These are phyloP conservation scores for Hygrocybe punicea DNA, from an alignment of 768 basidiomycete genomes.

Conservation along the genomic window DNA sequence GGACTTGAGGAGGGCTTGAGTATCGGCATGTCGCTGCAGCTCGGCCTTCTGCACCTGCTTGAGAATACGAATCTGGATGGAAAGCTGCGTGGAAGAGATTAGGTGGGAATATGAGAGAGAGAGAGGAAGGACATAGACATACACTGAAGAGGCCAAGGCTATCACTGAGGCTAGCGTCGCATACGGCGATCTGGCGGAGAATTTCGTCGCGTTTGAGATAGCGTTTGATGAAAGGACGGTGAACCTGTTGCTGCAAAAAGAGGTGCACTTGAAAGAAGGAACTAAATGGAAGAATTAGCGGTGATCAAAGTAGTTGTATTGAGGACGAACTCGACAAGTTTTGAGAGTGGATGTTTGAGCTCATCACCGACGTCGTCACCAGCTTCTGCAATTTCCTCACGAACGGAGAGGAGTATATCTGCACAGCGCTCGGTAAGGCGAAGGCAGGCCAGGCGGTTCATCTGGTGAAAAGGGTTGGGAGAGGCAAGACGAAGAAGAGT, in stretches of 20 bases:
- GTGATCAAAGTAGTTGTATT: not conserved
- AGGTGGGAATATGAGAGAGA: constrained; percentile 10
- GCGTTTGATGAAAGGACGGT: constrained; percentile 59
- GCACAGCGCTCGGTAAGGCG: constrained; percentile 74
- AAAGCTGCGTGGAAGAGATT: constrained; percentile 29
- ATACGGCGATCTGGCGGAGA: constrained; percentile 44
- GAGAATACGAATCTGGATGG: constrained; percentile 53
- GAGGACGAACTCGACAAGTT: constrained; percentile 48
- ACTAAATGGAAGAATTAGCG: constrained; percentile 15
- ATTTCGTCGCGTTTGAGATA: constrained; percentile 63
- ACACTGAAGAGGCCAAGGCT: constrained; percentile 52
- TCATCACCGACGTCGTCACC: constrained; percentile 49
- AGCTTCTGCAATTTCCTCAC: constrained; percentile 58
- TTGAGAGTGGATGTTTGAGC: constrained; percentile 48
- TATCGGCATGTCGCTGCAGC: constrained; percentile 28
- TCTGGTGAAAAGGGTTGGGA: constrained; percentile 38
- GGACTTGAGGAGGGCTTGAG: constrained; percentile 34
- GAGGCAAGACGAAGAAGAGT: not conserved
- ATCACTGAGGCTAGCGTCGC: constrained; percentile 52
- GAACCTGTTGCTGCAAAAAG: constrained; percentile 49
- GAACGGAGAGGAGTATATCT: constrained; percentile 59
- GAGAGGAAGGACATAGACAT: constrained; percentile 16
- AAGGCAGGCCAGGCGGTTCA: constrained; percentile 63
- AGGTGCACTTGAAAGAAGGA: constrained; percentile 44
- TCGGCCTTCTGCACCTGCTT: constrained; percentile 47